Evolutionary conservation across 139 green algal genomes (phyloP), one percentile per base, ranked within the genome.

Genomic region (Chloropicon primus): DNA sequence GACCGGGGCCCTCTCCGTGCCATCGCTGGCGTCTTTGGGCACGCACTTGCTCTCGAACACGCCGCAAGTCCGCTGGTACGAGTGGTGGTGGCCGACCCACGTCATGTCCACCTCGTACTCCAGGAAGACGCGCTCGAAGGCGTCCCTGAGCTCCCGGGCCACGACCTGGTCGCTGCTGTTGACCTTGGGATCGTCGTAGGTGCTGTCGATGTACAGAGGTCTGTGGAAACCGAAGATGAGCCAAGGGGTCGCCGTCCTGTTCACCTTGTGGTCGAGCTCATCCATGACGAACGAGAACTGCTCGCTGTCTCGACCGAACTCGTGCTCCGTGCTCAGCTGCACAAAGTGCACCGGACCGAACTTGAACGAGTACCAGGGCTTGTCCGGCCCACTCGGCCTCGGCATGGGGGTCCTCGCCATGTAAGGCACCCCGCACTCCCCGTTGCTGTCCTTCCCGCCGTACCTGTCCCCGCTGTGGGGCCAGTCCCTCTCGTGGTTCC

Each of bases 401-500:
- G 88, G 88, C 88, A 92, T 92, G 1, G 72, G n/a, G 0, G 87
- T 80, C 72, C 86, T 84, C 25, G 73, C 54, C 72, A 88, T 82
- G 76, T 90, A 88, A 0, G 85, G 27, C 41, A 92, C 78, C 0
- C 89, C 90, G 81, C 91, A 95, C 80, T 95, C 91, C 25, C 91
- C 90, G 21, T 86, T 86, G 23, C 81, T 87, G 80, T 89, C 81
- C 22, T 80, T 22, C 22, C 24, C 25, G 10, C 75, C 28, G 41
- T 83, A 90, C 10, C 86, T 76, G 80, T 92, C 87, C 0, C 86
- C 88, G 0, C 62, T 86, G 74, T 72, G 72, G 0, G 89, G 87
- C 84, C 86, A 95, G 80, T 93, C 87, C 5, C 88, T 83, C 83
- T 96, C 92, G 77, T 96, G 92, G 81, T 96, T 96, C 74, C 92